These are phyloP conservation scores for Ceratocystis colombiana DNA, from an alignment of 2,329 filamentous ascomycete genomes.

Conservation along the genomic window DNA sequence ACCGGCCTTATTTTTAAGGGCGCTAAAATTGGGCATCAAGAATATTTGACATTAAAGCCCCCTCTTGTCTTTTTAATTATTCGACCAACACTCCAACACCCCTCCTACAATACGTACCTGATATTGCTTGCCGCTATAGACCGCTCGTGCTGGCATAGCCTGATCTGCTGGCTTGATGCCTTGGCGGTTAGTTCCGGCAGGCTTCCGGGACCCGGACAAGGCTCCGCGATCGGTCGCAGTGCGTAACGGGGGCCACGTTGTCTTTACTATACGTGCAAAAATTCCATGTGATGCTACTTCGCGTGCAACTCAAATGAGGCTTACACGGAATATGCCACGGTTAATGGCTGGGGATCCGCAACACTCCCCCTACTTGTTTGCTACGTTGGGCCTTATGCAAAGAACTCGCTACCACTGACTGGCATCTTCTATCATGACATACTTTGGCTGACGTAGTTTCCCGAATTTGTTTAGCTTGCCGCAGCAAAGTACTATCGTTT, in stretches of 20 bases:
- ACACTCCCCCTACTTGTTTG: background rate
- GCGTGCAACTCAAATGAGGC: background rate
- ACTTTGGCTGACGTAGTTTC: background rate
- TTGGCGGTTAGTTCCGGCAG: background rate
- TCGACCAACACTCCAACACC: background rate
- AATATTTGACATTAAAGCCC: too few species aligned
- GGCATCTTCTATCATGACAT: background rate
- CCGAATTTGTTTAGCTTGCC: slow-evolving; percentile 45
- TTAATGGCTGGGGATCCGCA: background rate
- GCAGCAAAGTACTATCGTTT: slow-evolving; percentile 86
- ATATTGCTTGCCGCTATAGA: background rate
- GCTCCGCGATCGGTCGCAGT: background rate
- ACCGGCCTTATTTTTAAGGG: too few species aligned
- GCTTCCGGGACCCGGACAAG: background rate
- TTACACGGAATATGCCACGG: background rate
- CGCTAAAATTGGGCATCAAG: too few species aligned
- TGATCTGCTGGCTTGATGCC: background rate
- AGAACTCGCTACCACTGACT: slow-evolving; percentile 5
- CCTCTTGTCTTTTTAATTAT: too few species aligned
- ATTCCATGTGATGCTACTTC: background rate
- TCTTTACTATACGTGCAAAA: background rate
- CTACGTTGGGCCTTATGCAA: background rate
- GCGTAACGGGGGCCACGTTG: background rate
- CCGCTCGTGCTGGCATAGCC: background rate
- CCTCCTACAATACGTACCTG: background rate